Evolutionary conservation across 192 early-diverging fungal genomes (phyloP).

Genomic region (Entophlyctis luteolus): DNA sequence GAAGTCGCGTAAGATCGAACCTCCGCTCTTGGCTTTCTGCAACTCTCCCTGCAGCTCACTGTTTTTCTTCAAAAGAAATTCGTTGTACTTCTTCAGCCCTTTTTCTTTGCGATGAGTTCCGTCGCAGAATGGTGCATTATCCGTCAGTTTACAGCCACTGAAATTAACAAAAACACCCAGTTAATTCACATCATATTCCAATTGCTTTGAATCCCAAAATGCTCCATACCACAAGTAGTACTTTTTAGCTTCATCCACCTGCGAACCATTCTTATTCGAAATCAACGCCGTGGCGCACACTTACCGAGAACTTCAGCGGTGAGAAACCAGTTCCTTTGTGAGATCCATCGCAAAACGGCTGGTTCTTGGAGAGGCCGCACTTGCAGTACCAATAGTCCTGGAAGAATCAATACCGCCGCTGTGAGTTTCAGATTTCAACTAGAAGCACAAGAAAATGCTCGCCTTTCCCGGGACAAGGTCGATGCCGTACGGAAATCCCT

Average conservation of each 20-base stretch:
- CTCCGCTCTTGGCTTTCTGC: not conserved
- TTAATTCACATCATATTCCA: not conserved
- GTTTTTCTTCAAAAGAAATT: conserved; percentile 40
- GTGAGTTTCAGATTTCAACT: not conserved
- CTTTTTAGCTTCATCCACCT: conserved; percentile 37
- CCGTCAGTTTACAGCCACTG: conserved; percentile 35
- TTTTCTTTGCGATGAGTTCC: conserved; percentile 42
- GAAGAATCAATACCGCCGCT: not conserved
- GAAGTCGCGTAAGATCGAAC: conserved; percentile 6
- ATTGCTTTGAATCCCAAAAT: conserved; percentile 5
- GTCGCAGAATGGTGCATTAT: conserved; percentile 38
- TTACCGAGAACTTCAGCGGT: conserved; percentile 30
- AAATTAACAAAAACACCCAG: not conserved
- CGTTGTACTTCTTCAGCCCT: conserved; percentile 41
- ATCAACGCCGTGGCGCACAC: not conserved
- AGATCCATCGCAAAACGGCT: conserved; percentile 47
- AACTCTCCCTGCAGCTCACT: conserved; percentile 30
- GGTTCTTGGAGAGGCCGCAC: conserved; percentile 36
- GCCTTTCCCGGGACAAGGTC: conserved; percentile 28
- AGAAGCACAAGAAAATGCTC: not conserved
- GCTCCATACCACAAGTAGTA: conserved; percentile 30
- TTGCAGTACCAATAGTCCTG: conserved; percentile 33
- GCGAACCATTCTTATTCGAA: not conserved
- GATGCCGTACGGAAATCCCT: conserved; percentile 9
- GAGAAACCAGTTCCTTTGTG: conserved; percentile 37